Evolutionary conservation across 768 basidiomycete species (phyloP), one percentile per base, ranked within the genome.

Genomic region (Termitomyces sp.): DNA sequence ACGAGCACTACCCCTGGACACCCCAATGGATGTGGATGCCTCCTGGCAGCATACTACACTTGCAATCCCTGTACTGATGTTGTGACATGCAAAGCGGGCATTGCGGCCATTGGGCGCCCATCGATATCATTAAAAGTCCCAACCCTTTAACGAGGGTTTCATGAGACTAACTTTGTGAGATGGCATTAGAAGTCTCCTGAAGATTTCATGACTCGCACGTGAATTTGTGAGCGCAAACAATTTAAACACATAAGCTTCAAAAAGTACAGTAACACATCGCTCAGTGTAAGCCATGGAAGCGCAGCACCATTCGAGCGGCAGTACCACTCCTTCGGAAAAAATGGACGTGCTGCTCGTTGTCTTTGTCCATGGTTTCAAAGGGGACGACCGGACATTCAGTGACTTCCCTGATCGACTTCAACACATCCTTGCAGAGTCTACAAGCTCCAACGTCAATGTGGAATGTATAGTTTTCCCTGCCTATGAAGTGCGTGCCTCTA

Each of bases 391-490:
- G 16, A 90, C 90, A 0, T 94, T 94, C 60, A 76, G 74, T 37
- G 76, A 79, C 56, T 98, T 97, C 63, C 94, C 94, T 1, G 78
- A 85, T 51, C 78, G 92, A 52, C 74, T 98, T 29, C 82, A 84
- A 58, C 91, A 96, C 65, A 71, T 93, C 43, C 76, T 96, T 5
- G 74, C 84, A 7, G 82, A 89, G 64, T 87, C 84, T 0, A 74
- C 90, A 26, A 68, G 74, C 3, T 41, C 39, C 3, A 73, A 81
- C 39, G 71, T 83, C 5, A 66, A 66, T 32, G 84, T 90, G 10
- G 90, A 95, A 68, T 88, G 82, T 59, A 71, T 87, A n/a, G 76
- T 92, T 14, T 97, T 96, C 66, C 94, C 94, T 24, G 86, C 85
- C 2, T 98, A 96, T 63, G 90, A 97, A 79, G 91, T 90, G 61